A percentile compares a stretch with the other conserved stretches of the same genome.
phyloP scores from a whole-genome alignment of 495 filamentous ascomycete genomes.

The Bombardia bombarda region DNA sequence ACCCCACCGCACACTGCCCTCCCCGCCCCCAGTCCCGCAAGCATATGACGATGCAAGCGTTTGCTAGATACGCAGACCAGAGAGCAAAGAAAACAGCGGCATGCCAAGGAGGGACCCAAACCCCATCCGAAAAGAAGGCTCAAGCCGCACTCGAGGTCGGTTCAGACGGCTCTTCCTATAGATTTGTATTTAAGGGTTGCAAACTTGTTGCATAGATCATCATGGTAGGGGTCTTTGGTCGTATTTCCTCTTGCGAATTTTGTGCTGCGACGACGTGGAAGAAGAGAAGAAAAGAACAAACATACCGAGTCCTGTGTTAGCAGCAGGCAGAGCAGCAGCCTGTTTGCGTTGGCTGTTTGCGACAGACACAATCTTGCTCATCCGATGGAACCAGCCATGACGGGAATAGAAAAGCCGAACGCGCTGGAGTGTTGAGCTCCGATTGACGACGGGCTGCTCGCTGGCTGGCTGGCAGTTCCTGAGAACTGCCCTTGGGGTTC shows the following conservation, averaged over 20 bases:
- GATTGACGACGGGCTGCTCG: no score
- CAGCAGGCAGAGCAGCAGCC: no score
- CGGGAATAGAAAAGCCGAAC: no score
- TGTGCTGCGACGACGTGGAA: background rate
- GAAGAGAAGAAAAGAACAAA: background rate
- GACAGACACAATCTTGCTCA: no score
- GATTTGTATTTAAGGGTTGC: conserved; percentile 31
- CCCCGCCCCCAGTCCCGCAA: conserved; percentile 24
- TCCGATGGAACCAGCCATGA: no score
- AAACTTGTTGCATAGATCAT: conserved; percentile 43
- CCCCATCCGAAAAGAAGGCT: background rate
- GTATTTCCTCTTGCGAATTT: background rate
- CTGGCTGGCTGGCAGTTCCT: no score
- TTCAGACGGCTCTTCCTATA: conserved; percentile 50
- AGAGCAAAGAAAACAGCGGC: conserved; percentile 1
- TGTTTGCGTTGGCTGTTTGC: no score
- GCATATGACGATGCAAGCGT: conserved; percentile 43
- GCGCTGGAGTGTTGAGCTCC: no score
- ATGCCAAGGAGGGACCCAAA: conserved; percentile 8
- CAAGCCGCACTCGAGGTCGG: conserved; percentile 13
- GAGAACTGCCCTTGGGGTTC: no score
- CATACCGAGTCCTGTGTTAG: background rate
- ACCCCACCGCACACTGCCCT: conserved; percentile 21
- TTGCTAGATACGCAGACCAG: conserved; percentile 3
- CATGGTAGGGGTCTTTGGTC: conserved; percentile 22